phyloP scores from a whole-genome alignment of 2,329 filamentous ascomycete genomes.

The Verticillium isaacii region DNA sequence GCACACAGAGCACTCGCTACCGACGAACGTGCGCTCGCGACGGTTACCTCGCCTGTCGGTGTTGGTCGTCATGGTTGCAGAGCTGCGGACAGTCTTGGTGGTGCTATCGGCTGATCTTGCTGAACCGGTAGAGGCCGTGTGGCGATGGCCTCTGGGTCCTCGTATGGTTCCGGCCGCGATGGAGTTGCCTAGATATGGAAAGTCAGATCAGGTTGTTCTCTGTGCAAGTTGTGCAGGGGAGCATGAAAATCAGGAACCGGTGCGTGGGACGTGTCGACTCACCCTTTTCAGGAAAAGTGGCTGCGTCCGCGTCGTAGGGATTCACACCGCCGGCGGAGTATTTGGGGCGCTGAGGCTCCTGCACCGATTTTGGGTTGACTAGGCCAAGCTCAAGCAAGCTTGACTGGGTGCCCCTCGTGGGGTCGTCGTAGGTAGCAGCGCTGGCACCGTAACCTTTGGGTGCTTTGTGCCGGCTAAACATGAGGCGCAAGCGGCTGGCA shows the following conservation, averaged over 20 bases:
- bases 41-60: slow-evolving; percentile 63
- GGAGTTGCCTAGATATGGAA: slow-evolving; percentile 17
- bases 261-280: slow-evolving; percentile 14
- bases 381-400: slow-evolving; percentile 11
- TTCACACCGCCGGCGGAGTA: slow-evolving; percentile 8
- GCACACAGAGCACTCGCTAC: slow-evolving; percentile 90
- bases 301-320: slow-evolving; percentile 17
- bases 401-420: background rate
- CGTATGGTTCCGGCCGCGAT: slow-evolving; percentile 20
- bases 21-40: slow-evolving; percentile 90
- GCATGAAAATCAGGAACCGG: background rate
- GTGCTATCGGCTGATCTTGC: slow-evolving; percentile 24
- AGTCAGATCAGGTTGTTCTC: slow-evolving; percentile 1
- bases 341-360: slow-evolving; percentile 10
- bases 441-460: slow-evolving; percentile 1
- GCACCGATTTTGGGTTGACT: slow-evolving; percentile 9
- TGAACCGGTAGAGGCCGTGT: slow-evolving; percentile 27
- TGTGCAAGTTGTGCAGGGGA: too few relatives aligned
- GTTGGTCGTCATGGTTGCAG: slow-evolving; percentile 34
- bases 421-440: background rate
- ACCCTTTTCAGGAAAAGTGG: slow-evolving; percentile 37
- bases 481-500: background rate
- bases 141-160: slow-evolving; percentile 19
- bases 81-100: slow-evolving; percentile 29
- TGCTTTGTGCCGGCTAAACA: slow-evolving; percentile 2